These are phyloP conservation scores for Priceomyces castillae DNA, from an alignment of 805 yeast genomes.

Conservation along the genomic window DNA sequence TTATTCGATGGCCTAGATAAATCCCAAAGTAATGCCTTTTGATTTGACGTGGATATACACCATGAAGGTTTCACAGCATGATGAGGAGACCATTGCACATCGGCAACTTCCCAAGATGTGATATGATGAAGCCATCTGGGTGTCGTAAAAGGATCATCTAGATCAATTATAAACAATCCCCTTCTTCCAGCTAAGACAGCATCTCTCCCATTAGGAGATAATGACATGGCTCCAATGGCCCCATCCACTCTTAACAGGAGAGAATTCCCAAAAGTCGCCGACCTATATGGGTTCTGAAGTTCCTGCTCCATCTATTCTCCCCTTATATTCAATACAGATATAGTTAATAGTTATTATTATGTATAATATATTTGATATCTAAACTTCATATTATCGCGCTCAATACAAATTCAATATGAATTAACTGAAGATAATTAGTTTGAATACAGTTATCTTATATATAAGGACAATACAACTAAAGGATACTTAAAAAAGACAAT, in stretches of 20 bases:
- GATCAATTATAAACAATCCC: conserved; percentile 86
- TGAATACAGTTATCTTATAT: too few species aligned
- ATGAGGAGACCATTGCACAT: conserved; percentile 98
- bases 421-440: background rate
- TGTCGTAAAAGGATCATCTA: conserved; percentile 92
- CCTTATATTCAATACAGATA: background rate
- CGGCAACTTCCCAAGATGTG: conserved; percentile 98
- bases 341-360: too few species aligned
- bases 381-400: background rate
- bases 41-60: conserved; percentile 93
- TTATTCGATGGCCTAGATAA: conserved; percentile 62
- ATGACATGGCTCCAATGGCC: conserved; percentile 86
- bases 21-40: conserved; percentile 95
- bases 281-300: conserved; percentile 25
- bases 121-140: conserved; percentile 92
- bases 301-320: conserved; percentile 5
- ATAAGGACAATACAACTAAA: too few species aligned
- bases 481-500: too few species aligned
- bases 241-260: conserved; percentile 86
- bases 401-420: background rate
- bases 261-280: conserved; percentile 75
- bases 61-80: conserved; percentile 71
- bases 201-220: conserved; percentile 88
- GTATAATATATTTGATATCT: background rate
- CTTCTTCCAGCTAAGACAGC: conserved; percentile 82